Base-by-base conservation (phyloP, 2,329 filamentous ascomycete genomes). In the Sporothrix sp. region DNA sequence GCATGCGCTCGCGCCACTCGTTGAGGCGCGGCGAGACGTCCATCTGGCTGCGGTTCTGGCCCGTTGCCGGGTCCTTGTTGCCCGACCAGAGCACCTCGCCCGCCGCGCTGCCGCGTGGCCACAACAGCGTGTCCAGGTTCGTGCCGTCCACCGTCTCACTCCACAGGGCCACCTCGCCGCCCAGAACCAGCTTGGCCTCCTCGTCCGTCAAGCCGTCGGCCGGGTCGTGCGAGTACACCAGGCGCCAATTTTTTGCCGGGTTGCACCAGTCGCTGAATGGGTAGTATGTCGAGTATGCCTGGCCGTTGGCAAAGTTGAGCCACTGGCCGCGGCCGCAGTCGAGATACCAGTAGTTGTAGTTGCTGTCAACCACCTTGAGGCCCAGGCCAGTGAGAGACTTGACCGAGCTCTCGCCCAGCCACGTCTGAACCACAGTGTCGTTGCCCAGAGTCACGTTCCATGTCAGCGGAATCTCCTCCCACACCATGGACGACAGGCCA, bases 31-130 rank as follows among this genome's bases (percentile, higher is more conserved):
- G 83, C 38, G 75, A 75, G 9, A 84, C 85, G 33, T 81, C 78
- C 52, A 85, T 69, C 68, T 87, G 83, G 55, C 79, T 85, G 48
- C 87, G 71, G 65, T 88, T 88, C 62, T 76, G 67, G 2, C 85
- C 85, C 14, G 71, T 63, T 2, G 70, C 74, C 13, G 55, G 33
- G 61, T 90, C 85, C 53, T 76, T 75, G 50, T 75, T 68, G 47
- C 87, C 87, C 36, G 80, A 85, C 88, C 88, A 95, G 42, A 91
- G 72, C 1, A 90, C 80, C 68, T 94, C 88, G 23, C 77, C 85
- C 0, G 82, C 85, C 0, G 85, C 87, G 47, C 76, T 77, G 1
- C 79, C 80, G 6, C 88, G 75, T 7, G 88, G 87, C 88, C 87
- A 95, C 8, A 91, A 68, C 65, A 86, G 79, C 32, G 70, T 70